Evolutionary conservation across 805 yeast species (phyloP).

Genomic region (Myxozyma udenii): DNA sequence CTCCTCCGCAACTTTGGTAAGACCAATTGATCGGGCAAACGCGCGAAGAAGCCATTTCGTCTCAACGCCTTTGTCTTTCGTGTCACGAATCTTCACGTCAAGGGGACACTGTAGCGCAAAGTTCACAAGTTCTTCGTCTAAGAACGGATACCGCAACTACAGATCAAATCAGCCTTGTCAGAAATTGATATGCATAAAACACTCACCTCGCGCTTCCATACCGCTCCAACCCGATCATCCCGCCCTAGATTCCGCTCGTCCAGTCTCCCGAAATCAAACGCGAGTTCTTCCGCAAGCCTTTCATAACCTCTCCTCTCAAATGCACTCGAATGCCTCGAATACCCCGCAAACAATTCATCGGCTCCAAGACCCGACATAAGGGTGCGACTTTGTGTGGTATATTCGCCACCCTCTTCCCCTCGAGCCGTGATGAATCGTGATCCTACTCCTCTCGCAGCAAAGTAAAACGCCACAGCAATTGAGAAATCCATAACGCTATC

Average conservation of each 20-base stretch:
- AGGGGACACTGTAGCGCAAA: conserved; percentile 38
- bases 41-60: conserved; percentile 58
- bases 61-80: conserved; percentile 40
- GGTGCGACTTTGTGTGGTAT: conserved; percentile 60
- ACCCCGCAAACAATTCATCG: conserved; percentile 95
- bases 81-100: conserved; percentile 39
- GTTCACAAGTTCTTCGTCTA: conserved; percentile 56
- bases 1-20: conserved; percentile 62
- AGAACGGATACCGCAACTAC: conserved; percentile 21
- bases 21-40: conserved; percentile 50
- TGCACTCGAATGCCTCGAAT: conserved; percentile 65
- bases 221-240: conserved; percentile 82
- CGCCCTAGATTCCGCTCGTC: conserved; percentile 80
- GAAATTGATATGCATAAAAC: not conserved
- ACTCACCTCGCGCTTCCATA: conserved; percentile 88
- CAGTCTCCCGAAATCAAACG: conserved; percentile 66
- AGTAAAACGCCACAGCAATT: conserved; percentile 91
- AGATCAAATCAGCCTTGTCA: conserved; percentile 63
- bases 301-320: conserved; percentile 40
- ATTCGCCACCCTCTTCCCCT: conserved; percentile 32
- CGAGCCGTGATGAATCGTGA: conserved; percentile 12
- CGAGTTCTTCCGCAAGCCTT: conserved; percentile 57
- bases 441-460: conserved; percentile 69
- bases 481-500: conserved; percentile 93
- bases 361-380: conserved; percentile 93